A percentile compares a stretch with the other conserved stretches of the same genome.
Conservation (phyloP, 805 yeast genomes). For the Kodamaea hsintzibuensis region DNA sequence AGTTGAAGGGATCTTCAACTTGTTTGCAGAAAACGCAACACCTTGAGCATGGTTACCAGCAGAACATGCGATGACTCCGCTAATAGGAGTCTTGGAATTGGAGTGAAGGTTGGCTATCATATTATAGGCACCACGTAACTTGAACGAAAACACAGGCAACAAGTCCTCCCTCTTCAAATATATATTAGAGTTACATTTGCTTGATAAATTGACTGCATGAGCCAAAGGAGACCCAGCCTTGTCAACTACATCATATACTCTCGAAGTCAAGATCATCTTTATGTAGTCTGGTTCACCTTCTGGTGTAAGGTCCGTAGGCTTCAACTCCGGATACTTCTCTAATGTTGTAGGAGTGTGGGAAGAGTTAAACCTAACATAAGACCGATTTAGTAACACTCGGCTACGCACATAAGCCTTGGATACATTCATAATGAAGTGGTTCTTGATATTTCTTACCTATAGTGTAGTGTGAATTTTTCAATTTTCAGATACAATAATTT, state of each 20-base stretch:
- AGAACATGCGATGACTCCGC: constrained; percentile 95
- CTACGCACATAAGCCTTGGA: neutral
- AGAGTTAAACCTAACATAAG: neutral
- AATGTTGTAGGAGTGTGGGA: neutral
- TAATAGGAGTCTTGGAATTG: constrained; percentile 54
- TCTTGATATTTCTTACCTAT: neutral
- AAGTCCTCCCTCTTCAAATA: constrained; percentile 88
- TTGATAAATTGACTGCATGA: constrained; percentile 71
- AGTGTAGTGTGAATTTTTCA: neutral
- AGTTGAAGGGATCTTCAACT: constrained; percentile 86
- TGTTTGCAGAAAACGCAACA: constrained; percentile 88
- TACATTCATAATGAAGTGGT: neutral
- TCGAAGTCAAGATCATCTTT: constrained; percentile 82
- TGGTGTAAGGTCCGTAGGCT: constrained; percentile 51
- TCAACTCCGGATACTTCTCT: constrained; percentile 45
- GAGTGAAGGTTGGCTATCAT: constrained; percentile 86
- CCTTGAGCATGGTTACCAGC: constrained; percentile 99
- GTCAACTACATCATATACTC: constrained; percentile 92
- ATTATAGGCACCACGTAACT: constrained; percentile 95
- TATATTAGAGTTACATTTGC: constrained; percentile 73
- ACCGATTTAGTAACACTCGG: neutral
- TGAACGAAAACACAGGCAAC: constrained; percentile 93
- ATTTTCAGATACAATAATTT: neutral
- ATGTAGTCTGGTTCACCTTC: constrained; percentile 90
- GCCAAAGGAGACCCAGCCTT: constrained; percentile 78